Evolutionary conservation across 1,284 basidiomycete species (phyloP), one percentile per base, ranked within the genome.

Genomic region (Sphaerobolus stellatus): DNA sequence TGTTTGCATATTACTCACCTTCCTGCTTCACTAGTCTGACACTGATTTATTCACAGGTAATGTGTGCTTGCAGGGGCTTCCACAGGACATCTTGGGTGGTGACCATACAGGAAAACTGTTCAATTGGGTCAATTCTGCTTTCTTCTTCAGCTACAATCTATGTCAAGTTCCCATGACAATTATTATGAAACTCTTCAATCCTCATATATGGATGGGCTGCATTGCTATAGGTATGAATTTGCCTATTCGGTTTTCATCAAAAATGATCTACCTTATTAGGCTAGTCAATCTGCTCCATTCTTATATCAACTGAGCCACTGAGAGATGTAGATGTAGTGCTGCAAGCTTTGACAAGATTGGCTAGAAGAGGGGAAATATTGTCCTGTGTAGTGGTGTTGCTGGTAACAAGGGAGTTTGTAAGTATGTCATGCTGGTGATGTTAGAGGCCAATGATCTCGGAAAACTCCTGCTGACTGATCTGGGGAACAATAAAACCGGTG

Each of bases 81-180:
- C 84, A 1, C 65, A 78, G 38, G 86, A 89, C 58, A 68, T 77
- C 11, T 78, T 90, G 4, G 75, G 75, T 27, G 87, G 87, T 2
- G 88, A 90, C 62, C 77, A 78, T 7, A 83, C 81, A 0, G 88
- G 88, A 2, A 60, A 74, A 14, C 70, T 81, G 22, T 90, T 85
- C 61, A 86, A 87, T 63, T 89, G 86, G 87, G 69, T 88, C 48
- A 86, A 82, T 56, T 85, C 88, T 1, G 76, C 78, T 2, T 90
- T 90, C 68, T 90, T 83, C 68, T 81, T 90, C 67, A 81, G 87
- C 56, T 50, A 50, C 28, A 85, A 89, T 55, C 53, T 89, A 4
- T 83, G 73, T 58, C 84, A 87, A 71, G 71, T 89, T n/a, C 87
- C 87, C 2, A 83, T 81, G 4, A 82, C 82, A 0, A 66, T 90